Evolutionary conservation across 2,329 filamentous ascomycete genomes (phyloP), one percentile per base, ranked within the genome.

Genomic region (Cercospora canescens): DNA sequence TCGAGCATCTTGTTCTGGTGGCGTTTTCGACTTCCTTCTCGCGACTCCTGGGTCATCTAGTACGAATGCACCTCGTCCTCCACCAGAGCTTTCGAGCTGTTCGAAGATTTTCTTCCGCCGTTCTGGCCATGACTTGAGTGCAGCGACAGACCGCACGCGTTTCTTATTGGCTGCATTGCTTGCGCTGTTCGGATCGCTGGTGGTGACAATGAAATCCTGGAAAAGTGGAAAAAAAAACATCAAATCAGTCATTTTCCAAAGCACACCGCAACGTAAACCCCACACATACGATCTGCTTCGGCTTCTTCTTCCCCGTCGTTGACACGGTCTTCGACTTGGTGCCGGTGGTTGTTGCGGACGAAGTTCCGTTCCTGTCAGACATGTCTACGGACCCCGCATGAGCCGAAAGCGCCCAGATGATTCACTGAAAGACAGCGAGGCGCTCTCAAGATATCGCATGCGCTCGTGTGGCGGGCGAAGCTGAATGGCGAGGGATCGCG

Each of bases 161-260:
- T 72, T 72, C 65, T 75, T 74, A 69, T 75, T 73, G 16, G 70
- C 72, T 2, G 66, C 66, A 21, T 67, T 68, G 7, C 52, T 68
- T 24, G 69, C 64, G 37, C 69, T 69, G 37, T 66, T 65, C 6
- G 74, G 72, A 58, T 73, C 66, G 30, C 66, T 66, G 26, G 72
- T 73, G 9, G 71, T 73, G 34, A 76, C 73, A n/a, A 76, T 72
- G 66, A 76, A 76, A 45, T 71, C 70, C 65, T 67, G 28, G 41
- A 39, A 37, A 1, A 18, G 45, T 6, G 14, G n/a, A 39, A 16
- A n/a, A 54, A 24, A 54, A 9, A 54, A 11, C 9, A n/a, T 14
- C 54, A 30, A 26, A 32, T 41, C n/a, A 21, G 35, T 32, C 16
- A 34, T 18, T 35, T 4, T 12, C 28, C 26, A 2, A 9, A 11